Conservation (phyloP, 768 basidiomycete genomes). For the Phallus indusiatus region DNA sequence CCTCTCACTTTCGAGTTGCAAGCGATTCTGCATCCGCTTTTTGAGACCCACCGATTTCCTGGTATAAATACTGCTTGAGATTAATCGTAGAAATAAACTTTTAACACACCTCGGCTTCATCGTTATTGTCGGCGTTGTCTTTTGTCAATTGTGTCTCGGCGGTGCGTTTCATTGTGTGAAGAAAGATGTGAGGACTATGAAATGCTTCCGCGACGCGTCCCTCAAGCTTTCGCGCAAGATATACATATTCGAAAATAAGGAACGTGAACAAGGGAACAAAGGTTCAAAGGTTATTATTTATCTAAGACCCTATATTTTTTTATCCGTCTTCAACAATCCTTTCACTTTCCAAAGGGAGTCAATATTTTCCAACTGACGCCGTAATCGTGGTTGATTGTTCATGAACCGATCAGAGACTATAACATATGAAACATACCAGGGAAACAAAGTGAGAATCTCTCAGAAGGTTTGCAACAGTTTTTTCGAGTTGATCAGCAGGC, state of each 20-base stretch:
- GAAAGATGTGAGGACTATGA: background rate
- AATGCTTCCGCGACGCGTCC: background rate
- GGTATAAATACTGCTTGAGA: conserved; percentile 3
- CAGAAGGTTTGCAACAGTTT: background rate
- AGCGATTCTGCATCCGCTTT: conserved; percentile 53
- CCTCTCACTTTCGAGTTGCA: conserved; percentile 45
- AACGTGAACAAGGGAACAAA: background rate
- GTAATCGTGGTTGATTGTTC: background rate
- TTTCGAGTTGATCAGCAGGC: background rate
- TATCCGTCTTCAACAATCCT: background rate
- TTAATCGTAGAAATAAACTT: conserved; percentile 1
- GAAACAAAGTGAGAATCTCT: conserved; percentile 2
- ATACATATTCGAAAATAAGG: background rate
- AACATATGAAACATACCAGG: background rate
- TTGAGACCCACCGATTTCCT: conserved; percentile 44
- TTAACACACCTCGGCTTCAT: conserved; percentile 25
- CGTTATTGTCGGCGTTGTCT: conserved; percentile 36
- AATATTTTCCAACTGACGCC: conserved; percentile 1
- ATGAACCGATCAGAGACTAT: background rate
- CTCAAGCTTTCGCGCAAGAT: background rate
- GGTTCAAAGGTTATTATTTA: background rate
- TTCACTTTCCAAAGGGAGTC: conserved; percentile 7
- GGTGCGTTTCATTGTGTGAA: conserved; percentile 48
- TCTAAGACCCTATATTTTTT: background rate
- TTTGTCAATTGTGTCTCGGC: conserved; percentile 66